Evolutionary conservation across 2,329 filamentous ascomycete species (phyloP).

Genomic region (Paecilomyces sp.): DNA sequence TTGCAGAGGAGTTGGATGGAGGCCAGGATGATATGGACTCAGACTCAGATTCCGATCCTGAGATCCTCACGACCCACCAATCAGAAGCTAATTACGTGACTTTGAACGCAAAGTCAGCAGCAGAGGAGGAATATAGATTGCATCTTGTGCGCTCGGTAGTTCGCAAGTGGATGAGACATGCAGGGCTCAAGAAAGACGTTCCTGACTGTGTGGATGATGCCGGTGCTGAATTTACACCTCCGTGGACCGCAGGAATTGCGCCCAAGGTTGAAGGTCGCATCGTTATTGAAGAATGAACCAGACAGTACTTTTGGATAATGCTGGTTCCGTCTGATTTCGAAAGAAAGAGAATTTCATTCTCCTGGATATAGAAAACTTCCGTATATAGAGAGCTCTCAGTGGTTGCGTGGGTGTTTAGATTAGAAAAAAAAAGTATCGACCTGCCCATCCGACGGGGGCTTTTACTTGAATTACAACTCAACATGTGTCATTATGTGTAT

Average conservation of each 20-base stretch:
- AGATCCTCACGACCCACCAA: conserved; percentile 27
- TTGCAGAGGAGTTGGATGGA: conserved; percentile 2
- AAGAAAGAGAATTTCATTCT: background rate
- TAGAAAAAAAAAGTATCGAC: too few relatives aligned
- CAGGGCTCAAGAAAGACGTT: conserved; percentile 51
- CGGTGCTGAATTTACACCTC: conserved; percentile 53
- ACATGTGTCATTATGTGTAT: too few relatives aligned
- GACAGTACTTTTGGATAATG: background rate
- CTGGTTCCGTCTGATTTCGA: background rate
- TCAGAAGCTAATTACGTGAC: conserved; percentile 32
- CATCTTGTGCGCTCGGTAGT: conserved; percentile 62
- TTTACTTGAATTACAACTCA: too few relatives aligned
- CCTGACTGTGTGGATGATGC: conserved; percentile 48
- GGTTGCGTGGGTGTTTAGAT: too few relatives aligned
- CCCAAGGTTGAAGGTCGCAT: conserved; percentile 75
- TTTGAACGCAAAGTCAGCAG: conserved; percentile 27
- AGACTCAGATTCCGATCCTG: conserved; percentile 35
- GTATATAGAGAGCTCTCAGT: too few relatives aligned
- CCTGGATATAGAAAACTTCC: background rate
- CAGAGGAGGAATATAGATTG: conserved; percentile 50
- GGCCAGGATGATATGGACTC: conserved; percentile 31
- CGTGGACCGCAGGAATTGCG: conserved; percentile 75
- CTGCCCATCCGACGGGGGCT: too few relatives aligned
- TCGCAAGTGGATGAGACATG: conserved; percentile 64
- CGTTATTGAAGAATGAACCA: conserved; percentile 6